Conservation (phyloP, 352 stramenopile species). For the Phytophthora sojae region DNA sequence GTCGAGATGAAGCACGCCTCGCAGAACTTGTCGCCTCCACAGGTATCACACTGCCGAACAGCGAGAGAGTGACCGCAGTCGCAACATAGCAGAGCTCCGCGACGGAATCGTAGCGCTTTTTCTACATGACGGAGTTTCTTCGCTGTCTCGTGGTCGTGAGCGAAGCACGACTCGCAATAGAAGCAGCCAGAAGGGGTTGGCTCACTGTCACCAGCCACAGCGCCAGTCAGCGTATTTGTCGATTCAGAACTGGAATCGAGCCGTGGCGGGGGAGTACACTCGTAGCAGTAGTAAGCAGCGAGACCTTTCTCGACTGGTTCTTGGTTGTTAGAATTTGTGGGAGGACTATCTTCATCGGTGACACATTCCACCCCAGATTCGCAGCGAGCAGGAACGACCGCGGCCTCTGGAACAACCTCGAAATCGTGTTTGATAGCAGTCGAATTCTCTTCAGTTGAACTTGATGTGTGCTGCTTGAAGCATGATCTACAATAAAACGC, state of each 20-base stretch:
- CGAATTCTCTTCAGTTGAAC: constrained; percentile 11
- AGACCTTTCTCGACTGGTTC: constrained; percentile 15
- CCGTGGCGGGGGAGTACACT: constrained; percentile 20
- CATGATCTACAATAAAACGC: constrained; percentile 57
- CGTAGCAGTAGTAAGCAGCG: constrained; percentile 55
- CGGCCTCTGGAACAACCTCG: constrained; percentile 44
- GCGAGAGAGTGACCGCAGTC: constrained; percentile 60
- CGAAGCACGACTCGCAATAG: constrained; percentile 76
- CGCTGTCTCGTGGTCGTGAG: constrained; percentile 51
- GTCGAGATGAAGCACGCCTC: constrained; percentile 50
- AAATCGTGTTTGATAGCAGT: constrained; percentile 59
- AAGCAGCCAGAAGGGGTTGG: constrained; percentile 40
- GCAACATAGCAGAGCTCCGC: constrained; percentile 57
- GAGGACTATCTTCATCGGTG: constrained; percentile 8
- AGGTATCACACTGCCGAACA: constrained; percentile 58
- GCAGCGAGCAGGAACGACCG: constrained; percentile 33
- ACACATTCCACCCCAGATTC: constrained; percentile 32
- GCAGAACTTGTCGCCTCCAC: constrained; percentile 69
- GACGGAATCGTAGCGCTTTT: constrained; percentile 57
- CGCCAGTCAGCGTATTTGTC: not conserved
- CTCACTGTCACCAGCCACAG: not conserved
- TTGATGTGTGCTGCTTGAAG: constrained; percentile 60
- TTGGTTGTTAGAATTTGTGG: constrained; percentile 6
- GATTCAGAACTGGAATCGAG: not conserved
- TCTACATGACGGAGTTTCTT: constrained; percentile 52